Evolutionary conservation across 345 rosid species (phyloP), one percentile per base, ranked within the genome.

Genomic region (Turnera subulata): DNA sequence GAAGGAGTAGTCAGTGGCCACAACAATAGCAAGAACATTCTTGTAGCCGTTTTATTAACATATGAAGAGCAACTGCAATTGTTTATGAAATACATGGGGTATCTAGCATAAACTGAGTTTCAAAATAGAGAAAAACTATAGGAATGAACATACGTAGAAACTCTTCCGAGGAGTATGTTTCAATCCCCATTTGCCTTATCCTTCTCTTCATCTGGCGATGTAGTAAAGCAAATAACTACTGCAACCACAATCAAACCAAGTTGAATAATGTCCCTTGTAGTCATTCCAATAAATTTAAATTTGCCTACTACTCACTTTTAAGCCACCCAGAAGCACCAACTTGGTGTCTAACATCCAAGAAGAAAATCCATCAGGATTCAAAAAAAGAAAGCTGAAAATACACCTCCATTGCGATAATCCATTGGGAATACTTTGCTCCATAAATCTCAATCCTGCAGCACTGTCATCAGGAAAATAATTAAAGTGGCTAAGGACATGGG

Each of bases 381-480:
- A 25, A 17, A 19, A 11, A 25, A 37, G 50, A 60, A 56, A 26
- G 14, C 25, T 56, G 11, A 52, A 58, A 64, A 39, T 33, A 63
- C 53, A 88, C 98, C 94, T 93, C 94, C 99, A 93, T 93, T 21
- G 97, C 96, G 61, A 76, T 73, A 76, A 84, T 77, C 99, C 99
- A 93, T 46, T 93, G 85, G 6, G 97, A 97, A 67, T 97, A 89
- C 70, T 93, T 93, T 25, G 84, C 75, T 71, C 99, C 99, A 53
- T 86, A 93, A 29, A 93, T 79, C 42, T 97, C 99, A 65, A 93
- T 68, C 33, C 88, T 84, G 56, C 75, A 70, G 11, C 96, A 97
- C 99, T 93, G 67, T 59, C 46, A n/a, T n/a, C n/a, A n/a, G n/a
- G 19, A 53, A 49, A 37, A 22, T 55, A 17, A 39, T 35, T 26